Evolutionary conservation across 306 rosid genomes (phyloP), one percentile per base, ranked within the genome.

Genomic region (Gastrolobium villosum): DNA sequence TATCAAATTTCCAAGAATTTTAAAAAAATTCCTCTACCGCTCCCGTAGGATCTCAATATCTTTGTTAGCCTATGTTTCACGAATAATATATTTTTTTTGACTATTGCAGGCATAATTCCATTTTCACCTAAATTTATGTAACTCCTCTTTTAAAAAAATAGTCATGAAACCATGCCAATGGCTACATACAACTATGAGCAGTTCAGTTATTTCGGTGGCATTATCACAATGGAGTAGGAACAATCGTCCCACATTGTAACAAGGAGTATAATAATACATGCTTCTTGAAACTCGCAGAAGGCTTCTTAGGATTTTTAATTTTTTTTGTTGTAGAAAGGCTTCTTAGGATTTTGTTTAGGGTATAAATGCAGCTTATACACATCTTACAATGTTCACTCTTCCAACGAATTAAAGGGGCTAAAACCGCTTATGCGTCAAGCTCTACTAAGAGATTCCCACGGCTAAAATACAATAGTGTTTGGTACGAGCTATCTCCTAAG

Each of bases 81-180:
- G 5, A 49, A 10, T 14, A n/a, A 20, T 15, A 15, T n/a, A n/a
- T n/a, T n/a, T n/a, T n/a, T 34, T 14, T 32, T 48, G 14, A 26
- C 46, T n/a, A 34, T 49, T 32, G 60, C 45, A 32, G n/a, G 3
- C 74, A 48, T n/a, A n/a, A n/a, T n/a, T n/a, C n/a, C n/a, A n/a
- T n/a, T n/a, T n/a, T 30, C 30, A 30, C 35, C 36, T 67, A 11
- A 14, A 67, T 28, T 1, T 31, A 57, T 4, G 35, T 43, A 10
- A 43, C 45, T 13, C 39, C 40, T 6, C 59, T 32, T 46, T 8
- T 1, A 5, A 10, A 57, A 57, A 4, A 37, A 13, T 36, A 30
- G 28, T 62, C 39, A 34, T 46, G 39, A 63, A 76, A 64, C 14
- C 73, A 14, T 45, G 45, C 10, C 40, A 66, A 52, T 6, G 15